Percentiles rank a stretch among this genome's conserved stretches.
These are phyloP conservation scores for Ascosphaera apis DNA, from an alignment of 2,329 filamentous ascomycete genomes.

Conservation along the genomic window DNA sequence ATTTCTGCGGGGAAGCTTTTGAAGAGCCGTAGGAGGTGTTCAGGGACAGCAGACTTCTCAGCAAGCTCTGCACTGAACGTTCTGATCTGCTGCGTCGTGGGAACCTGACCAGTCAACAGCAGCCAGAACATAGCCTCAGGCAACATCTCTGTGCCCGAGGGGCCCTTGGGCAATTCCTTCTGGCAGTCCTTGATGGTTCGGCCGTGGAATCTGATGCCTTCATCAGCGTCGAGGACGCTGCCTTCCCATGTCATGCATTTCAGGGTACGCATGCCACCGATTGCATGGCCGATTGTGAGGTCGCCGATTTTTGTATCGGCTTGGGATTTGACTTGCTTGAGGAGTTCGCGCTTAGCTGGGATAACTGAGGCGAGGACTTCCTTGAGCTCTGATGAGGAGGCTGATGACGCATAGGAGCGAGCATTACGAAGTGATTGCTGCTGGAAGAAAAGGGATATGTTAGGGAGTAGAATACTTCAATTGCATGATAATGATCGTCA, in stretches of 20 bases:
- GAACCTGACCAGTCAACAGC: constrained; percentile 77
- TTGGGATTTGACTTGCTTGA: constrained; percentile 82
- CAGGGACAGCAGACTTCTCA: constrained; percentile 59
- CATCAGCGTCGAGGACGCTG: constrained; percentile 83
- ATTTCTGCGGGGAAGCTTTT: constrained; percentile 73
- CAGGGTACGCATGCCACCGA: constrained; percentile 91
- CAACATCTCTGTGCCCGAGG: constrained; percentile 70
- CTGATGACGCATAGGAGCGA: constrained; percentile 18
- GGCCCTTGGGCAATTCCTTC: constrained; percentile 76
- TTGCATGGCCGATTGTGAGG: constrained; percentile 78
- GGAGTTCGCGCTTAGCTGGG: constrained; percentile 74
- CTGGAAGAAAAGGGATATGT: too few relatives aligned
- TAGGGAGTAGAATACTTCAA: too few relatives aligned
- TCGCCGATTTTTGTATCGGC: constrained; percentile 66
- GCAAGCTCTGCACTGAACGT: constrained; percentile 67
- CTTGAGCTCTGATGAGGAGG: constrained; percentile 73
- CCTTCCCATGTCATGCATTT: constrained; percentile 99
- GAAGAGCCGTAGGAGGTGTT: constrained; percentile 68
- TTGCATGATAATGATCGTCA: too few relatives aligned
- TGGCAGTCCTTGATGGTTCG: constrained; percentile 97
- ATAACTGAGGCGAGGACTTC: constrained; percentile 62
- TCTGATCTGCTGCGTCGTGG: constrained; percentile 60
- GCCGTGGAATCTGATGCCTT: constrained; percentile 96
- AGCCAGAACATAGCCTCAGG: constrained; percentile 99
- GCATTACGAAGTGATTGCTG: too few relatives aligned